phyloP scores from a whole-genome alignment of 495 filamentous ascomycete genomes.

The Hyphodiscus hymeniophilus region DNA sequence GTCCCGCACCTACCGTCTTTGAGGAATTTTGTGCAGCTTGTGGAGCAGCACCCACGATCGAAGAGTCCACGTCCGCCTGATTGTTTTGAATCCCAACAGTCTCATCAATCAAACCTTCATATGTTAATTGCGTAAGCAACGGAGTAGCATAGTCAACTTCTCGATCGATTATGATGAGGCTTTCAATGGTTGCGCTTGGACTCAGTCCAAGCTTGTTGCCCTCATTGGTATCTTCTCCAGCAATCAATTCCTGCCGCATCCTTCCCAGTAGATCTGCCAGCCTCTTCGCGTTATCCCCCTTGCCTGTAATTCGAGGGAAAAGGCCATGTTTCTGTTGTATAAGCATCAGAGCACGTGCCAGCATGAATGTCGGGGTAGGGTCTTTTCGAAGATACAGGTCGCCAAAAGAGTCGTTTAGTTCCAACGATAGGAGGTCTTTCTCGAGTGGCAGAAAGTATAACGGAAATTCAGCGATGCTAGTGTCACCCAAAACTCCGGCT shows the following conservation, averaged over 20 bases:
- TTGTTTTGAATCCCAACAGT: slow-evolving; percentile 82
- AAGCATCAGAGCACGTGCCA: slow-evolving; percentile 89
- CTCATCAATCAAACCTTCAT: slow-evolving; percentile 94
- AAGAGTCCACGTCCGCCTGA: slow-evolving; percentile 87
- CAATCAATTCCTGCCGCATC: slow-evolving; percentile 85
- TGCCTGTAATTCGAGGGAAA: slow-evolving; percentile 91
- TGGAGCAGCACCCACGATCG: slow-evolving; percentile 69
- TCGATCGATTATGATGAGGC: slow-evolving; percentile 88
- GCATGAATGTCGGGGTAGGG: slow-evolving; percentile 76
- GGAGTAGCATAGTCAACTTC: slow-evolving; percentile 89
- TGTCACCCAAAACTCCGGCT: slow-evolving; percentile 85
- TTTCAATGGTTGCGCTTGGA: slow-evolving; percentile 84
- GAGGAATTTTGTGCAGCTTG: slow-evolving; percentile 46
- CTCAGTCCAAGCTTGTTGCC: slow-evolving; percentile 58
- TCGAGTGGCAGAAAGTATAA: slow-evolving; percentile 88
- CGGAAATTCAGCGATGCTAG: slow-evolving; percentile 76
- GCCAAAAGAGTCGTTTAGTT: slow-evolving; percentile 76
- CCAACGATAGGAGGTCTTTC: slow-evolving; percentile 82
- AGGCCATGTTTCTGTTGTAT: slow-evolving; percentile 88
- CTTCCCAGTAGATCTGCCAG: slow-evolving; percentile 83
- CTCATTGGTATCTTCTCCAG: slow-evolving; percentile 61
- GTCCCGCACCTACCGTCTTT: slow-evolving; percentile 42
- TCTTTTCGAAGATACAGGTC: slow-evolving; percentile 90
- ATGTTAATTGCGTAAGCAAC: slow-evolving; percentile 90
- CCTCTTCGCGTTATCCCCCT: slow-evolving; percentile 86